Percentiles rank a stretch among this genome's conserved stretches.
phyloP scores from a whole-genome alignment of 2,329 filamentous ascomycete species.

The Madurella fahalii region DNA sequence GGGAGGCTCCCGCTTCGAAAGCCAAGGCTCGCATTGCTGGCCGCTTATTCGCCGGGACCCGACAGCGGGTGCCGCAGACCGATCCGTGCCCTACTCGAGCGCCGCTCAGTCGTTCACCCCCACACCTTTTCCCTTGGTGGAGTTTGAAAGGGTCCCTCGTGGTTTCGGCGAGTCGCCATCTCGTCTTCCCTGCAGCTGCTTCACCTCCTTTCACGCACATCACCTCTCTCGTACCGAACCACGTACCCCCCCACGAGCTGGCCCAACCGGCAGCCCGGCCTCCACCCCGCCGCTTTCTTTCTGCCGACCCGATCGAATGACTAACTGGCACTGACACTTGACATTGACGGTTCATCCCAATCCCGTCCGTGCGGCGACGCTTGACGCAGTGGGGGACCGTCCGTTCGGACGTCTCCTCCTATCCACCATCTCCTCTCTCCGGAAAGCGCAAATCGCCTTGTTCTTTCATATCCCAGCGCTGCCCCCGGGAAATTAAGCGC shows the following conservation, averaged over 20 bases:
- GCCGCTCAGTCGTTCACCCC: background rate
- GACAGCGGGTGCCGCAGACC: background rate
- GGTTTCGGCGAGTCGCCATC: background rate
- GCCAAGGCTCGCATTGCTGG: background rate
- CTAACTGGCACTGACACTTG: background rate
- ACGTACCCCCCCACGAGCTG: background rate
- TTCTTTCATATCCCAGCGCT: slow-evolving; percentile 7
- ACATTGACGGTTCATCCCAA: slow-evolving; percentile 1
- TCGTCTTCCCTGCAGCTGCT: background rate
- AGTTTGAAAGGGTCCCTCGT: background rate
- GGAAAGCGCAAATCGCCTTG: slow-evolving; percentile 1
- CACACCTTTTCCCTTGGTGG: background rate
- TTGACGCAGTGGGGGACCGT: slow-evolving; percentile 2
- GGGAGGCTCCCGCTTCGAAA: background rate
- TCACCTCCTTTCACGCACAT: background rate
- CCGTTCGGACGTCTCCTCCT: background rate
- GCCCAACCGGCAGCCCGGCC: background rate
- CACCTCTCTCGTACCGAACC: background rate
- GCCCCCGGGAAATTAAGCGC: slow-evolving; percentile 21
- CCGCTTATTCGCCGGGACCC: background rate
- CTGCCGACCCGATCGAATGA: background rate
- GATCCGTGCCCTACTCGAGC: background rate
- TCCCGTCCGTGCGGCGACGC: slow-evolving; percentile 8
- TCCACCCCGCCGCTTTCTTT: background rate
- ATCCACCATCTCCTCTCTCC: background rate